Conservation (phyloP, 169 alveolate genomes). For the Plasmodium falciparum region DNA sequence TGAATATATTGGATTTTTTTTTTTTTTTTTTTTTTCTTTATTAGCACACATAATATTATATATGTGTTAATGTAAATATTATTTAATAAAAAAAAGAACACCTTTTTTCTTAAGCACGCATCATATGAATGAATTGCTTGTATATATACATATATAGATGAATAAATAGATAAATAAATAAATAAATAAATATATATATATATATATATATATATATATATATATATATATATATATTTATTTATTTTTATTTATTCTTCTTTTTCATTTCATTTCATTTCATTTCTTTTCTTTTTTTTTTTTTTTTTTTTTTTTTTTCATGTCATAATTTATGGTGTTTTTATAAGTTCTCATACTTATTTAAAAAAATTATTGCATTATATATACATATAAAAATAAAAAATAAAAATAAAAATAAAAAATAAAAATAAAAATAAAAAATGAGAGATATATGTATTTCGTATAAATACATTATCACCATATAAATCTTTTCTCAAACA, state of each 20-base stretch:
- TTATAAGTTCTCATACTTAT: constrained; percentile 1
- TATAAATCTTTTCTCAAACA: constrained; percentile 21
- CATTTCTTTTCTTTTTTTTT: not conserved
- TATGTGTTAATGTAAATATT: constrained; percentile 13
- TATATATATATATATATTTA: not conserved
- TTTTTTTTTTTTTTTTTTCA: not conserved
- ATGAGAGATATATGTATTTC: too few species aligned
- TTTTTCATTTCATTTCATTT: not conserved
- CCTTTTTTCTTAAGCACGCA: not conserved
- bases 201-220: constrained; percentile 7
- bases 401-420: not conserved
- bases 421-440: not conserved
- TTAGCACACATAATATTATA: not conserved
- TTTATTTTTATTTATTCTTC: not conserved
- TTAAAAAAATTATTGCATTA: not conserved
- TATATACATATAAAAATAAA: not conserved
- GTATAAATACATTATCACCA: not conserved
- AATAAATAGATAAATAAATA: not conserved
- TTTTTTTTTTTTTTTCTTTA: constrained; percentile 1
- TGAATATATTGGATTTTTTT: too few species aligned
- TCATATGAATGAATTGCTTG: constrained; percentile 61
- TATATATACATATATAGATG: constrained; percentile 2
- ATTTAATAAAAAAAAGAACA: constrained; percentile 15
- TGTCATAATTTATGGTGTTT: constrained; percentile 11
- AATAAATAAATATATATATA: not conserved